A percentile compares a stretch with the other conserved stretches of the same genome.
These are phyloP conservation scores for Postia placenta DNA, from an alignment of 768 basidiomycete species.

Conservation along the genomic window DNA sequence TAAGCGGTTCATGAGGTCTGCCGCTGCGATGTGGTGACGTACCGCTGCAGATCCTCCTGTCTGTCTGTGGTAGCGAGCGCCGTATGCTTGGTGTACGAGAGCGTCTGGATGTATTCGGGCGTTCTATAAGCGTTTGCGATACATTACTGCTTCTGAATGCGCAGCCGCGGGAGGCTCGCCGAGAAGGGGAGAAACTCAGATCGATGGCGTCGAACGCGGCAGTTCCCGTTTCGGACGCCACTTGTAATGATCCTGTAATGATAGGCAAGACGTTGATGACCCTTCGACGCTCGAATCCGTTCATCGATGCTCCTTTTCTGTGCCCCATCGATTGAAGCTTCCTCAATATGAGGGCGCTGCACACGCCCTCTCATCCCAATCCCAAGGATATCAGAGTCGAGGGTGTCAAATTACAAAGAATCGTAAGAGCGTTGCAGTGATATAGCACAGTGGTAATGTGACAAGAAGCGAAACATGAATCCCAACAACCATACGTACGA, in stretches of 20 bases:
- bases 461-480: constrained; percentile 10
- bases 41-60: not conserved
- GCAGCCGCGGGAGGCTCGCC: too few species aligned
- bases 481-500: constrained; percentile 12
- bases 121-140: too few species aligned
- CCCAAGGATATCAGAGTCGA: not conserved
- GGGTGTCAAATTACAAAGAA: not conserved
- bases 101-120: not conserved
- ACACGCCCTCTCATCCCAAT: too few species aligned
- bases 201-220: not conserved
- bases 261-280: constrained; percentile 2
- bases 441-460: constrained; percentile 15
- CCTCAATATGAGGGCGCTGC: too few species aligned
- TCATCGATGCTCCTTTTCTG: constrained; percentile 5
- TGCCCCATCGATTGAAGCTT: constrained; percentile 9
- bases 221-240: not conserved
- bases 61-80: too few species aligned
- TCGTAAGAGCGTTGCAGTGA: constrained; percentile 2
- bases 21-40: not conserved
- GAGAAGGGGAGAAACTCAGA: not conserved
- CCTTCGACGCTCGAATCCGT: not conserved
- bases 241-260: constrained; percentile 2
- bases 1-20: not conserved
- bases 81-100: not conserved
- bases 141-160: too few species aligned